A percentile compares a stretch with the other conserved stretches of the same genome.
These are phyloP conservation scores for Sarcodon sp. DNA, from an alignment of 768 basidiomycete genomes.

Conservation along the genomic window DNA sequence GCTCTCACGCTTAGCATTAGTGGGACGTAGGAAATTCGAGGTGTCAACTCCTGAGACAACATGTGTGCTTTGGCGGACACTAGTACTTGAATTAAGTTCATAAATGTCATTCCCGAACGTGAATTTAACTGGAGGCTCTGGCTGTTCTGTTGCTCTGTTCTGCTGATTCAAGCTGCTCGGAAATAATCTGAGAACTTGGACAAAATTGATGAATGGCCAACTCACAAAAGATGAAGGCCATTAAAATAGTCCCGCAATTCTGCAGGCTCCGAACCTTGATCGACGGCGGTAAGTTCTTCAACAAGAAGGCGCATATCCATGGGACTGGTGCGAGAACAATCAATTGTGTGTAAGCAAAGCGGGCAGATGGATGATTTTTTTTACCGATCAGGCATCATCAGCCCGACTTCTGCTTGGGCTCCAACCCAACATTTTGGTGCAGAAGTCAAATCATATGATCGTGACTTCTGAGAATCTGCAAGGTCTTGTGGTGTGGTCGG, in stretches of 20 bases:
- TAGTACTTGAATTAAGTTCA: constrained; percentile 32
- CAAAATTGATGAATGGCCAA: constrained; percentile 3
- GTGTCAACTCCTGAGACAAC: constrained; percentile 13
- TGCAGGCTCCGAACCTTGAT: constrained; percentile 22
- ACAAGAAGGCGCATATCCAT: constrained; percentile 44
- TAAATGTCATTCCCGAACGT: constrained; percentile 24
- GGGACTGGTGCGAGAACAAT: constrained; percentile 21
- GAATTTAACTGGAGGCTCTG: constrained; percentile 34
- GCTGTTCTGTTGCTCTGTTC: constrained; percentile 20
- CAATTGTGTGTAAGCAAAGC: not conserved
- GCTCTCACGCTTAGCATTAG: constrained; percentile 22
- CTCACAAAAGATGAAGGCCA: constrained; percentile 31
- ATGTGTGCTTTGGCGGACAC: constrained; percentile 25
- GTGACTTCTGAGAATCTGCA: not conserved
- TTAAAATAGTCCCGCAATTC: constrained; percentile 27
- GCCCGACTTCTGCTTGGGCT: constrained; percentile 25
- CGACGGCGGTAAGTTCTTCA: constrained; percentile 18
- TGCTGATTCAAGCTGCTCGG: constrained; percentile 21
- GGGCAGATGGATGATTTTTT: constrained; percentile 1
- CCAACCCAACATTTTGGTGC: constrained; percentile 21
- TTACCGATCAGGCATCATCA: constrained; percentile 50
- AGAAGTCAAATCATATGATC: constrained; percentile 3
- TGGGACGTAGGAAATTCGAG: too few relatives aligned
- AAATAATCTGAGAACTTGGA: constrained; percentile 1
- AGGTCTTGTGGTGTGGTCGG: not conserved